Percentiles rank a stretch among this genome's conserved stretches.
Conservation (phyloP, 768 basidiomycete species). For the Artomyces pyxidatus region DNA sequence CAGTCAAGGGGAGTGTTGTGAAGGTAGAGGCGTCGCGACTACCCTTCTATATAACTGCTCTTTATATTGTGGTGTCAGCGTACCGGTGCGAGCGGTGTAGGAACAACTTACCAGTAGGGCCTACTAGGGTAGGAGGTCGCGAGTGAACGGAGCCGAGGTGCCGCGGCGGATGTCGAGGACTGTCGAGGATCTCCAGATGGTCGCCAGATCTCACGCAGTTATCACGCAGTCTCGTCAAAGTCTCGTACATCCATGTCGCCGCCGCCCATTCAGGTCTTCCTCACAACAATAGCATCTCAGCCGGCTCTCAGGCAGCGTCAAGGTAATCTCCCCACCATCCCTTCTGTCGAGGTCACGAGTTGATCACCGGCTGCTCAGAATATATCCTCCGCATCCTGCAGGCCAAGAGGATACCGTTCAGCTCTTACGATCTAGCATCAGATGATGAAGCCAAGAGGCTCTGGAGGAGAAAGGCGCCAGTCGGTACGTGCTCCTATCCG, state of each 20-base stretch:
- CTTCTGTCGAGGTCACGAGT: not conserved
- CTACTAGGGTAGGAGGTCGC: too few relatives aligned
- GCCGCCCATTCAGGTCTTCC: conserved; percentile 77
- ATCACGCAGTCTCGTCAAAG: not conserved
- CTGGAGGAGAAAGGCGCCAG: conserved; percentile 77
- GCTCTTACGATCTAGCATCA: conserved; percentile 77
- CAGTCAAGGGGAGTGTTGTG: too few relatives aligned
- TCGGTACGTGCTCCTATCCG: conserved; percentile 31
- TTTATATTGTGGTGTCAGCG: too few relatives aligned
- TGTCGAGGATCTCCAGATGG: not conserved
- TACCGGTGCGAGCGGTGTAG: too few relatives aligned
- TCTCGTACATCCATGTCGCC: conserved; percentile 44
- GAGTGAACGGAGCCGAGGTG: too few relatives aligned
- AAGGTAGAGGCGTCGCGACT: too few relatives aligned
- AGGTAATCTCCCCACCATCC: conserved; percentile 30
- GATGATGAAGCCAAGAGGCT: conserved; percentile 72
- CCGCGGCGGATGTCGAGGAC: too few relatives aligned
- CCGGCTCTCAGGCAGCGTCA: conserved; percentile 71
- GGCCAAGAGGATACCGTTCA: conserved; percentile 78
- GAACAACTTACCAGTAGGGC: too few relatives aligned
- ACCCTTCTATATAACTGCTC: too few relatives aligned
- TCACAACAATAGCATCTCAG: conserved; percentile 85
- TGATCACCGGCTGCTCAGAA: conserved; percentile 35
- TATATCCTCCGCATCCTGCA: conserved; percentile 77
- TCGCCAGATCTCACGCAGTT: not conserved